Evolutionary conservation across 768 basidiomycete species (phyloP).

Genomic region (Russula brevipes): DNA sequence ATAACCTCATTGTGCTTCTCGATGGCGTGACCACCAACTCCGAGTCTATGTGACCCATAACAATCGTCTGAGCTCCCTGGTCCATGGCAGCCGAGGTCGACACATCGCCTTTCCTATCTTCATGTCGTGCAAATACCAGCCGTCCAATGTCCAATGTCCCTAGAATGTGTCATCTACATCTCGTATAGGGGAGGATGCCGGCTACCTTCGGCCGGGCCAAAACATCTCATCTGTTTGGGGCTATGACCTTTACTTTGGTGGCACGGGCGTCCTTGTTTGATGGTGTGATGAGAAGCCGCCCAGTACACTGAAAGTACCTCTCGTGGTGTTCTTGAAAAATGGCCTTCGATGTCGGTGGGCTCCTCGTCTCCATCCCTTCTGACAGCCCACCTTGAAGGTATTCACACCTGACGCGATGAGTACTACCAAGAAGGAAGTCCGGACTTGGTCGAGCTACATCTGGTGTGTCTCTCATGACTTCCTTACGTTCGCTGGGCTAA

Average conservation of each 20-base stretch:
- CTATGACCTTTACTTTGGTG: neutral
- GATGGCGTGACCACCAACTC: too few relatives aligned
- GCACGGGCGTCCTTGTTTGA: neutral
- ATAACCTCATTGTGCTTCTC: too few relatives aligned
- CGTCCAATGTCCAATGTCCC: too few relatives aligned
- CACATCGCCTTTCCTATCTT: too few relatives aligned
- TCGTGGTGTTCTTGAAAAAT: neutral
- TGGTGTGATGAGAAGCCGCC: neutral
- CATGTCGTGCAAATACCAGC: too few relatives aligned
- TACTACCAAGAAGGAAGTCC: neutral
- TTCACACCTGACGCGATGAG: neutral
- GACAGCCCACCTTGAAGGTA: neutral
- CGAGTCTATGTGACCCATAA: too few relatives aligned
- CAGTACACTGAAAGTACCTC: neutral
- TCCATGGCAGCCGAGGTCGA: too few relatives aligned
- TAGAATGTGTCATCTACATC: too few relatives aligned
- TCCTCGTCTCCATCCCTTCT: neutral
- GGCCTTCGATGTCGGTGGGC: neutral
- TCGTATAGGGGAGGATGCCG: too few relatives aligned
- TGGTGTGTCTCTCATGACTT: constrained; percentile 25
- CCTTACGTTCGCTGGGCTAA: neutral
- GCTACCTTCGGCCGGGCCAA: too few relatives aligned
- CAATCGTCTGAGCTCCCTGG: too few relatives aligned
- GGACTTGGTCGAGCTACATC: constrained; percentile 31
- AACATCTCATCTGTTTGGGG: neutral